Conservation (phyloP, 2,329 filamentous ascomycete genomes). For the Teratosphaeria viscida region DNA sequence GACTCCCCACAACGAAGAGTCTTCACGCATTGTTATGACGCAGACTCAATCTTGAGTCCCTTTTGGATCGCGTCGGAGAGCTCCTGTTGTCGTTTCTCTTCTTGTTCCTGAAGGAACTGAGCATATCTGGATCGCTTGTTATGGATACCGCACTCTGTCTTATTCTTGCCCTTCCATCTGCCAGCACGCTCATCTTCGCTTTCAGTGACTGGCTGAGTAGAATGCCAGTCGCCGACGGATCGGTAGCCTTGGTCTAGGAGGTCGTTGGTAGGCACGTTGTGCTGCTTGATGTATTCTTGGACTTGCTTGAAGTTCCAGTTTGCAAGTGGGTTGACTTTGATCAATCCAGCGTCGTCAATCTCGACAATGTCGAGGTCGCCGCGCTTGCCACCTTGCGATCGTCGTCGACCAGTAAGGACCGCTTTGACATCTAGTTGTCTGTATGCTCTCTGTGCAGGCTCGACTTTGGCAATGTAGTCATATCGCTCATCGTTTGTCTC, state of each 20-base stretch:
- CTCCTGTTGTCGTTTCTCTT: constrained; percentile 54
- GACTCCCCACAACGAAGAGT: neutral
- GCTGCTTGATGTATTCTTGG: constrained; percentile 71
- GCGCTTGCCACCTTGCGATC: constrained; percentile 86
- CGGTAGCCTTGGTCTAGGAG: constrained; percentile 94
- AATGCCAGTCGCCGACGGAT: constrained; percentile 97
- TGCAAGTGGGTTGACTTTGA: constrained; percentile 96
- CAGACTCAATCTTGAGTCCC: constrained; percentile 23
- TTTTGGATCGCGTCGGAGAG: constrained; percentile 29
- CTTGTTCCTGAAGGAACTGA: constrained; percentile 66
- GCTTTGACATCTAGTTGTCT: constrained; percentile 77
- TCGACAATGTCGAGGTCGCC: constrained; percentile 86
- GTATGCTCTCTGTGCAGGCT: constrained; percentile 88
- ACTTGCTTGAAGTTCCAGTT: constrained; percentile 91
- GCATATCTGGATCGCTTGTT: constrained; percentile 93
- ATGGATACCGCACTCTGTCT: constrained; percentile 98
- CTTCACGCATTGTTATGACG: constrained; percentile 1
- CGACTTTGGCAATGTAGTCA: constrained; percentile 95
- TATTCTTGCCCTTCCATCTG: constrained; percentile 89
- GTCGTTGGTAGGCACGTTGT: constrained; percentile 87
- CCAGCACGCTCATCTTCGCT: constrained; percentile 93
- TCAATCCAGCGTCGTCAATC: constrained; percentile 76
- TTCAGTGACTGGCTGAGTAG: constrained; percentile 75
- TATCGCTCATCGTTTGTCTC: constrained; percentile 80
- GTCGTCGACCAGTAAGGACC: constrained; percentile 81